Evolutionary conservation across 768 basidiomycete species (phyloP).

Genomic region (Xerocomellus intermedius): DNA sequence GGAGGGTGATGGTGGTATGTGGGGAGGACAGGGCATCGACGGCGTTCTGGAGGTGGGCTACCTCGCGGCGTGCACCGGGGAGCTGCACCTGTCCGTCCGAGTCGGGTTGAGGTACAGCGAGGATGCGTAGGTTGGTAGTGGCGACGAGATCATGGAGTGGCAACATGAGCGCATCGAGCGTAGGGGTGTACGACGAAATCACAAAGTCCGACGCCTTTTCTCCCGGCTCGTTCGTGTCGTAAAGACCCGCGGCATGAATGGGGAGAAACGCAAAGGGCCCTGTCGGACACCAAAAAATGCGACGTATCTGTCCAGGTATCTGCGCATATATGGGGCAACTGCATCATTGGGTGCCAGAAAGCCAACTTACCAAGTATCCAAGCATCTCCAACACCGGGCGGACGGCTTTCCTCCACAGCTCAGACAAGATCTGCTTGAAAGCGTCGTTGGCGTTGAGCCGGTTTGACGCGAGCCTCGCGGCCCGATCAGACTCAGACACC

Average conservation of each 20-base stretch:
- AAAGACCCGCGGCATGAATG: too few relatives aligned
- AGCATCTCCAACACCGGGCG: not conserved
- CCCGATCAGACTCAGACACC: not conserved
- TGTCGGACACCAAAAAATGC: not conserved
- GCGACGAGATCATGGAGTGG: not conserved
- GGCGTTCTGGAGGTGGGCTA: not conserved
- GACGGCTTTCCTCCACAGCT: conserved; percentile 1
- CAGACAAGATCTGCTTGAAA: not conserved
- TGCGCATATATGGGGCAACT: not conserved
- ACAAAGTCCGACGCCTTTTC: not conserved
- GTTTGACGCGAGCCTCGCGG: not conserved
- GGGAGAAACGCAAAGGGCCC: too few relatives aligned
- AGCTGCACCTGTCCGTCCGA: conserved; percentile 9
- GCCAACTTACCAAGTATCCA: not conserved
- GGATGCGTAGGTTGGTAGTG: not conserved
- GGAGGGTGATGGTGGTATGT: not conserved
- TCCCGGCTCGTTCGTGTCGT: not conserved
- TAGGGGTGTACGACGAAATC: conserved; percentile 8
- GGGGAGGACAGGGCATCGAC: not conserved
- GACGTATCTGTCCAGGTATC: not conserved
- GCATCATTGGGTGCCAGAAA: too few relatives aligned
- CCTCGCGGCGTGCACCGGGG: not conserved
- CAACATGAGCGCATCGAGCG: not conserved
- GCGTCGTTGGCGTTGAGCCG: not conserved
- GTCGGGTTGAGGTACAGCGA: conserved; percentile 13